Base-by-base conservation (phyloP, 2,329 filamentous ascomycete species). In the Venturia oleaginea region DNA sequence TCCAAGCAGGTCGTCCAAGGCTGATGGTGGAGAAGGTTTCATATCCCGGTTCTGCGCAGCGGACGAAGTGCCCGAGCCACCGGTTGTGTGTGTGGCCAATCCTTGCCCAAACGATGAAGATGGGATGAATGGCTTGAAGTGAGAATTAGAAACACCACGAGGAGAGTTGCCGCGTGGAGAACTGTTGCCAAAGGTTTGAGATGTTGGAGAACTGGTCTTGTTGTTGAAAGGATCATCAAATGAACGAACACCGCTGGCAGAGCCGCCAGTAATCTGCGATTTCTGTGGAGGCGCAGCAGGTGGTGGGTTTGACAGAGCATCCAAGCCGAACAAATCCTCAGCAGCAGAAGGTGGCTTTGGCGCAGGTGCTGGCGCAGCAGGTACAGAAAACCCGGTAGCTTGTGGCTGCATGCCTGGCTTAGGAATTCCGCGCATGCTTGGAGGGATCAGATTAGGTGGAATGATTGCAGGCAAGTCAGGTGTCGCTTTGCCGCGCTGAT, bases 321-420 rank as follows among this genome's bases (percentile, higher is more conserved):
- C 93, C 24, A 99, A 82, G 0, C 92, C 93, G 72, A 99, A 97
- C 19, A 99, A 79, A 75, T 99, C 94, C 67, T 99, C 93, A 13
- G 95, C 83, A 54, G 93, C 92, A 63, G 93, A 94, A 4, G 87
- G 84, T 37, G 24, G 65, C 22, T 59, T 62, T 51, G 17, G 68
- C 6, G 68, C 68, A 30, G 73, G 72, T 30, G 67, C 64, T 13
- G 72, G 70, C 22, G 69, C 68, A 64, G 69, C 71, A 37, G 70
- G 64, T 19, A 37, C 15, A 19, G 54, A 17, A 32, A 46, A 46
- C 4, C 77, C 76, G 5, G 82, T 79, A 17, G 81, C 77, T 59
- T 75, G 73, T 59, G 74, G 71, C 13, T 80, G 74, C 24, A 82
- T 78, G 43, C 81, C 22, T 30, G 65, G 61, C 40, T 65, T 80